Percentiles rank a stretch among this genome's conserved stretches.
Conservation (phyloP, 208 protist species). For the Porcisia hertigi region DNA sequence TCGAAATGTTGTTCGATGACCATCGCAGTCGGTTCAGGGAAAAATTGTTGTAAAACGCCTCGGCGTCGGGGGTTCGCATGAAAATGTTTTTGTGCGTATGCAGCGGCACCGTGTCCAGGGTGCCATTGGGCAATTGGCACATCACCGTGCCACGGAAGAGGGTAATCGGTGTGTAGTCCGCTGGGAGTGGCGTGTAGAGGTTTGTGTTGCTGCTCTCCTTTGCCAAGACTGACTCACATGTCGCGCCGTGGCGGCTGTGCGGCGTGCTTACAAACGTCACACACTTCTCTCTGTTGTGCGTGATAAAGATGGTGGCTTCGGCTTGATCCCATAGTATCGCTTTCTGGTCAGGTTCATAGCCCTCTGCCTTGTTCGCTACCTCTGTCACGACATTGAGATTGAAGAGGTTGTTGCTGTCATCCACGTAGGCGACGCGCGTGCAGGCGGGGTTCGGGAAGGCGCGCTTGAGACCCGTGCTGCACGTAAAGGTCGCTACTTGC, state of each 20-base stretch:
- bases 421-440: conserved; percentile 92
- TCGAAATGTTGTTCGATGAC: conserved; percentile 89
- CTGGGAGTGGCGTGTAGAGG: conserved; percentile 70
- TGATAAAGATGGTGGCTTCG: conserved; percentile 91
- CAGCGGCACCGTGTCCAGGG: conserved; percentile 66
- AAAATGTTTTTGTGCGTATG: conserved; percentile 73
- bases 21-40: conserved; percentile 91
- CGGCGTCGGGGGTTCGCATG: conserved; percentile 48
- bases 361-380: conserved; percentile 69
- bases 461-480: conserved; percentile 58
- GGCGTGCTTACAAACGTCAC: conserved; percentile 90
- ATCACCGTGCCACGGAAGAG: conserved; percentile 81
- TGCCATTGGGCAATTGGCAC: conserved; percentile 75
- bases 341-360: conserved; percentile 60
- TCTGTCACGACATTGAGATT: conserved; percentile 94
- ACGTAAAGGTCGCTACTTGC: conserved; percentile 82
- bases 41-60: conserved; percentile 92
- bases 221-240: conserved; percentile 76
- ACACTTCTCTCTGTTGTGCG: conserved; percentile 67
- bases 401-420: conserved; percentile 78
- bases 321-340: conserved; percentile 91
- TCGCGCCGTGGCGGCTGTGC: conserved; percentile 88
- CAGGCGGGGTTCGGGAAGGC: conserved; percentile 89
- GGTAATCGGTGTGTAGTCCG: conserved; percentile 72
- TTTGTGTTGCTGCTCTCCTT: conserved; percentile 63